Percentiles rank a stretch among this genome's conserved stretches.
These are phyloP conservation scores for Usnea hakonensis DNA, from an alignment of 495 filamentous ascomycete species.

Conservation along the genomic window DNA sequence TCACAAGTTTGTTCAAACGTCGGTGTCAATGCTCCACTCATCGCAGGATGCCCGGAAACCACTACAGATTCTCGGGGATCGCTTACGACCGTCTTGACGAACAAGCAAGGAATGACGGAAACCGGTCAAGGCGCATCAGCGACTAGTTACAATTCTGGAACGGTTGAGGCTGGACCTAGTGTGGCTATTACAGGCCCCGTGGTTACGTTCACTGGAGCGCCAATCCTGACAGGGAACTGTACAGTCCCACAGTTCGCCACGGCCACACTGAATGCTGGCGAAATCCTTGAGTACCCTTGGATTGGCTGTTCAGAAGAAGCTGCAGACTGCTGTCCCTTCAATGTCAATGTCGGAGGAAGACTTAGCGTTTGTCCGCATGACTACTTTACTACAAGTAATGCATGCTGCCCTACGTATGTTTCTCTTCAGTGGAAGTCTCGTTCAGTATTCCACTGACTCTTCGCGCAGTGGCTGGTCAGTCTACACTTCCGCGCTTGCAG, in stretches of 20 bases:
- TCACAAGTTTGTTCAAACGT: slow-evolving; percentile 19
- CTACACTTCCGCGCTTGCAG: slow-evolving; percentile 21
- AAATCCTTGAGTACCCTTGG: slow-evolving; percentile 23
- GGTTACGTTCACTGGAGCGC: slow-evolving; percentile 20
- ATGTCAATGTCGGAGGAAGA: slow-evolving; percentile 13
- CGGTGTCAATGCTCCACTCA: slow-evolving; percentile 23
- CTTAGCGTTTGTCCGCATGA: slow-evolving; percentile 25
- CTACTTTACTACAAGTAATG: slow-evolving; percentile 21
- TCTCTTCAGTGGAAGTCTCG: not conserved
- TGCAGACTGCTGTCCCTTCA: slow-evolving; percentile 25
- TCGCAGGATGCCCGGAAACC: slow-evolving; percentile 15
- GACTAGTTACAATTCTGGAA: not conserved
- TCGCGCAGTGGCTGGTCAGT: slow-evolving; percentile 25
- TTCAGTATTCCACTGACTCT: not conserved
- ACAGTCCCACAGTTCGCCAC: slow-evolving; percentile 19
- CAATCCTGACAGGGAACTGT: slow-evolving; percentile 24
- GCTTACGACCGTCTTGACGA: not conserved
- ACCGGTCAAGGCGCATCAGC: not conserved
- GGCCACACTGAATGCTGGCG: slow-evolving; percentile 15
- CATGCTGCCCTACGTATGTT: slow-evolving; percentile 28
- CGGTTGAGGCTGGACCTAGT: slow-evolving; percentile 11
- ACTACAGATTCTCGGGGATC: not conserved
- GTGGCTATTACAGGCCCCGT: slow-evolving; percentile 19
- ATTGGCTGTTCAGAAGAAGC: slow-evolving; percentile 22
- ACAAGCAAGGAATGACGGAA: not conserved